Evolutionary conservation across 306 rosid species (phyloP).

Genomic region (Prinsepia uniflora): DNA sequence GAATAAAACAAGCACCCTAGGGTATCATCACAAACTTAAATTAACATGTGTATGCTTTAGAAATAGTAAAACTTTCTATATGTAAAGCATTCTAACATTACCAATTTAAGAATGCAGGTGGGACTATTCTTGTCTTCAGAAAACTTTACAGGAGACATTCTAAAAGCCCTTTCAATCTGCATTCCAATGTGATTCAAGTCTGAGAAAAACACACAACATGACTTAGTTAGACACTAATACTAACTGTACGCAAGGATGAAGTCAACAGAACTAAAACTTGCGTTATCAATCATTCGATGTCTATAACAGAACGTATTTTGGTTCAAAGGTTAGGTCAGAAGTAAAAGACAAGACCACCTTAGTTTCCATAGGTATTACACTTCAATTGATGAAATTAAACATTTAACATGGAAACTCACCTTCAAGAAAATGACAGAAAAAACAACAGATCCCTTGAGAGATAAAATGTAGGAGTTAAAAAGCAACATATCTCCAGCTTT

Average conservation of each 20-base stretch:
- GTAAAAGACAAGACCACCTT: too few relatives aligned
- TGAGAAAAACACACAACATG: constrained; percentile 34
- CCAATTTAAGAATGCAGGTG: constrained; percentile 78
- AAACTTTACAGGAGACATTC: constrained; percentile 62
- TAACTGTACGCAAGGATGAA: background rate
- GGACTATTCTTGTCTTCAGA: constrained; percentile 57
- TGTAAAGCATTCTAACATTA: constrained; percentile 28
- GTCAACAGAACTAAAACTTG: background rate
- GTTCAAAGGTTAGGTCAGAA: background rate
- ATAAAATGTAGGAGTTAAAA: too few relatives aligned
- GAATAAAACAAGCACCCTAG: background rate
- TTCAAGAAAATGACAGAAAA: too few relatives aligned
- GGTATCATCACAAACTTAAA: background rate
- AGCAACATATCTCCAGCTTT: too few relatives aligned
- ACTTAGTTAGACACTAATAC: constrained; percentile 7
- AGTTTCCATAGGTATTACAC: too few relatives aligned
- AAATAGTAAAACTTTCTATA: constrained; percentile 7
- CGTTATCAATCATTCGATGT: background rate
- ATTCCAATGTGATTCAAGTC: constrained; percentile 42
- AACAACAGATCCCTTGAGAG: too few relatives aligned
- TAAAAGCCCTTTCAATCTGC: constrained; percentile 66
- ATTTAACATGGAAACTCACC: too few relatives aligned
- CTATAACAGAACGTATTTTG: background rate
- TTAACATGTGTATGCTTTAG: background rate
- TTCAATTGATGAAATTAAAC: too few relatives aligned